Base-by-base conservation (phyloP, 768 basidiomycete species). In the Mycena alexandri region DNA sequence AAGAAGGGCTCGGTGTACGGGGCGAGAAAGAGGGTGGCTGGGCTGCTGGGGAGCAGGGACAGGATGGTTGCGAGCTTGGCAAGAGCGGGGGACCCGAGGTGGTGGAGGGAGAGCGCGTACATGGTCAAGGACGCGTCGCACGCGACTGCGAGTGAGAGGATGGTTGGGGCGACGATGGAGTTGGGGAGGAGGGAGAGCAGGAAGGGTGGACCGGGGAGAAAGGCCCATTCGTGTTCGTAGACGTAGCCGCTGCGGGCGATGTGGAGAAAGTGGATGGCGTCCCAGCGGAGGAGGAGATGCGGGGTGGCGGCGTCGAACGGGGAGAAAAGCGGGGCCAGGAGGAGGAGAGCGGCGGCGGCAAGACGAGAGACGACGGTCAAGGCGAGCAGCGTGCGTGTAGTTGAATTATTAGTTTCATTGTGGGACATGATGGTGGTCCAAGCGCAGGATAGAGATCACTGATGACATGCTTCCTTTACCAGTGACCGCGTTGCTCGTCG, bases 1-100 rank as follows among this genome's bases (percentile, higher is more conserved):
- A 93, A 96, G 76, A 95, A 92, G 0, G 96, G 93, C 73, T 99
- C 97, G 54, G 81, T 89, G 76, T 93, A 97, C 0, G 92, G 86
- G 0, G 91, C 90, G 51, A 91, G 84, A 25, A 89, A 85, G 22
- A 93, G 77, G 0, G 92, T 89, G 0, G 86, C 85, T 2, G 96
- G 96, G 50, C 95, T 94, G 59, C 91, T 93, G 0, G 94, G 87
- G 7, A 99, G 73, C 47, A 96, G 81, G 24, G 93, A 95, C 21
- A 98, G 81, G 21, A 90, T 67, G 0, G 89, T 74, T 0, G 91
- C 81, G 17, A 93, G 81, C 43, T 84, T 79, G 2, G 96, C 91
- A 34, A 93, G 80, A 3, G 84, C 76, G 0, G 84, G 84, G 0
- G 87, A 88, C 36, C 78, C 74, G 25, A 91, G 85, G 69, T 90